Evolutionary conservation across 2,329 filamentous ascomycete genomes (phyloP).

Genomic region (Tolypocladium tropicale): DNA sequence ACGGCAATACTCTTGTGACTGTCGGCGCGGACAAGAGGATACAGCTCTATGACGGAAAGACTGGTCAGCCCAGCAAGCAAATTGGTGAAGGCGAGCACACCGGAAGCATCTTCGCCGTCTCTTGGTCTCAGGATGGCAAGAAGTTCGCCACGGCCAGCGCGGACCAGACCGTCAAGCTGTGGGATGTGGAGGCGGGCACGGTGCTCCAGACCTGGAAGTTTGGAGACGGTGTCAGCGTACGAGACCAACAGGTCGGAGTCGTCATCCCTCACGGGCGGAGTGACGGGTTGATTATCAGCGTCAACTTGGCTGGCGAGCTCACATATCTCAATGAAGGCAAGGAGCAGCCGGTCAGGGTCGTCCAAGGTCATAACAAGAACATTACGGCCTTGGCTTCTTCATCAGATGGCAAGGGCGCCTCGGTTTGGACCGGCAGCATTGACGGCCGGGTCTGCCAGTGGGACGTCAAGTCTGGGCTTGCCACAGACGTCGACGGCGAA

Average conservation of each 20-base stretch:
- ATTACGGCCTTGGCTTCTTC: slow-evolving; percentile 59
- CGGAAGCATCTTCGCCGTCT: slow-evolving; percentile 85
- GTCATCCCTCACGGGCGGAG: slow-evolving; percentile 75
- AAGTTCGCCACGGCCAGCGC: slow-evolving; percentile 84
- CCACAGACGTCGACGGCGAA: slow-evolving; percentile 65
- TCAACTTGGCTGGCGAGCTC: slow-evolving; percentile 80
- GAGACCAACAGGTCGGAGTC: slow-evolving; percentile 88
- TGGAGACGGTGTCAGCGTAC: slow-evolving; percentile 66
- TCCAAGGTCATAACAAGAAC: slow-evolving; percentile 85
- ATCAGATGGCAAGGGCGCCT: slow-evolving; percentile 44
- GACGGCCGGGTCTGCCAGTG: slow-evolving; percentile 81
- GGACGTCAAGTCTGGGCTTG: slow-evolving; percentile 62
- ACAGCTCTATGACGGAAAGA: slow-evolving; percentile 94
- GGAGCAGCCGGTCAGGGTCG: slow-evolving; percentile 55
- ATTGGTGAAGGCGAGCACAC: slow-evolving; percentile 81
- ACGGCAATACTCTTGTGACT: slow-evolving; percentile 71
- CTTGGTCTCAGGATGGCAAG: slow-evolving; percentile 81
- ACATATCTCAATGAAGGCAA: slow-evolving; percentile 75
- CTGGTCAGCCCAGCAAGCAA: slow-evolving; percentile 67
- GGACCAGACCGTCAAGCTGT: slow-evolving; percentile 89
- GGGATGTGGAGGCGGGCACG: slow-evolving; percentile 77
- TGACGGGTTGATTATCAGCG: slow-evolving; percentile 81
- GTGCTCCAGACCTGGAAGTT: slow-evolving; percentile 75
- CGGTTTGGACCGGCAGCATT: slow-evolving; percentile 82
- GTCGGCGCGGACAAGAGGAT: slow-evolving; percentile 90